Evolutionary conservation across 1,284 basidiomycete species (phyloP), one percentile per base, ranked within the genome.

Genomic region (Ustilago hordei): DNA sequence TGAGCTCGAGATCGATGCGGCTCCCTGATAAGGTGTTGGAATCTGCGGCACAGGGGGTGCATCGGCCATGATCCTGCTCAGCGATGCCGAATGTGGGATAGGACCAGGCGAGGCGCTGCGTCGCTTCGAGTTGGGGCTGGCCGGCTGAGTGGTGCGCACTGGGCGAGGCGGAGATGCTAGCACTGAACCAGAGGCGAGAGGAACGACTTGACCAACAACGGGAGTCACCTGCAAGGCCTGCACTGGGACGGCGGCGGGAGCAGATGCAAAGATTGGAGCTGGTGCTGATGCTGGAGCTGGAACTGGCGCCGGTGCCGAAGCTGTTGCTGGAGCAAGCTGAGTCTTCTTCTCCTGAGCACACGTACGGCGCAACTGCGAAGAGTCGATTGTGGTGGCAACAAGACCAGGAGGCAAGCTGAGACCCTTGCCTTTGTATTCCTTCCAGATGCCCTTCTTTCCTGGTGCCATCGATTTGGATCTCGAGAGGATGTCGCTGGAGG

Each of bases 321-420:
- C 52, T 35, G 53, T 4, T 8, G 57, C 55, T 15, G 45, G 39
- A n/a, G 54, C 61, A 41, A 55, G 12, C 60, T 62, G 60, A n/a
- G 41, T 9, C 62, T 56, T 64, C 62, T 71, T 71, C 32, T 67
- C 67, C 35, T 66, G 63, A 15, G 12, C 55, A 38, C 60, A 67
- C 60, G 58, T 58, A 6, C 69, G 64, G 34, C 74, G 74, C 53
- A 65, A 31, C 39, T 59, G 48, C 19, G 80, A 81, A 19, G 66
- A 75, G 48, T 75, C 79, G 45, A 81, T 78, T 1, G 79, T 81
- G 19, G 80, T 81, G 2, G 79, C 80, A 13, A 80, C 55, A 0
- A 81, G 69, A 41, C 80, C 80, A 17, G 78, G 72, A 15, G 80
- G 80, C 41, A 81, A 43, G 60, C 73, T 81, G 50, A 81, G 70